Evolutionary conservation across 768 basidiomycete species (phyloP), one percentile per base, ranked within the genome.

Genomic region (Serpula lacrymans): DNA sequence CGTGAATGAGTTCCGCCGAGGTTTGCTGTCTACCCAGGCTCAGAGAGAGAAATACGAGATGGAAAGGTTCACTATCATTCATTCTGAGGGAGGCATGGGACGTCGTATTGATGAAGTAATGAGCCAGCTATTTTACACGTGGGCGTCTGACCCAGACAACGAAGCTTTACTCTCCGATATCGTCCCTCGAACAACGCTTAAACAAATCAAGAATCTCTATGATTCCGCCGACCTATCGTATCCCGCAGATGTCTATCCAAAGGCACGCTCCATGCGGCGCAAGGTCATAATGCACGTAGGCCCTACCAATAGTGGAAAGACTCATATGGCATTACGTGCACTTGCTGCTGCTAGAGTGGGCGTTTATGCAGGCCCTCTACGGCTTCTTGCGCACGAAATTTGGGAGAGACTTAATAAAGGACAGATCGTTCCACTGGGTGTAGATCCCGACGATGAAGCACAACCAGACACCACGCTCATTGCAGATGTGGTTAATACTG

Each of bases 301-400:
- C 0, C 96, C 96, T 0, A 98, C 96, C 17, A 99, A 98, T 62
- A 90, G 88, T 47, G 96, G 95, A 22, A 99, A 99, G 68, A 99
- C 95, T 0, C 83, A 98, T 55, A 82, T 87, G 54, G 96, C 95
- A 0, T 68, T 99, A 7, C 82, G 89, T 31, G 90, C 93, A 0
- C 75, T 99, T 2, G 88, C 91, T 1, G 78, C 80, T 4, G 80
- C 93, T 0, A 53, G 58, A 1, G 65, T 68, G 0, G 96, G 94
- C 5, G 72, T 86, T 3, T 98, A 97, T 51, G 91, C 90, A 0
- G 93, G 94, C 0, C 96, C 95, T 0, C 71, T 98, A 5, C 78
- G 95, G 14, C 73, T 99, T 27, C 82, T 99, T 33, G 96, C 96
- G 0, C 86, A 97, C 64, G 94, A 99, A 63, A 87, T 98, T 30